These are phyloP conservation scores for Amesomyces nigricolor DNA, from an alignment of 2,329 filamentous ascomycete genomes.

Conservation along the genomic window DNA sequence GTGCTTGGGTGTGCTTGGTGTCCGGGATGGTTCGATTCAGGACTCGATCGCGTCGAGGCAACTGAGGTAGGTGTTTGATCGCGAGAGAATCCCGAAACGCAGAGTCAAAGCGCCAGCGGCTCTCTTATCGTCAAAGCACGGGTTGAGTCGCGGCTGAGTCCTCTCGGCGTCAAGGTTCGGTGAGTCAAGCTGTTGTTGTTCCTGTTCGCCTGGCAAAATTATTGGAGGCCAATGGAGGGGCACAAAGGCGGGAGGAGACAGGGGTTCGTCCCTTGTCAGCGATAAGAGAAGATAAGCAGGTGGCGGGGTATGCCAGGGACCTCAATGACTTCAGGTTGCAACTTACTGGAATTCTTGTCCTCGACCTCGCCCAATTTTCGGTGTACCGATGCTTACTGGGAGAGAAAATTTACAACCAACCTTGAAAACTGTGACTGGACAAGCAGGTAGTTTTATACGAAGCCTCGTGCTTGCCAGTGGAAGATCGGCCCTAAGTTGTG, in stretches of 20 bases:
- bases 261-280: neutral
- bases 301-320: neutral
- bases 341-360: too few species aligned
- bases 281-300: constrained; percentile 17
- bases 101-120: too few species aligned
- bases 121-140: neutral
- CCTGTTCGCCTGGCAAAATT: constrained; percentile 14
- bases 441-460: too few species aligned
- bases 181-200: constrained; percentile 10
- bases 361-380: too few species aligned
- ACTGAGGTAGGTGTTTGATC: too few species aligned
- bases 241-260: constrained; percentile 9
- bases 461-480: too few species aligned
- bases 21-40: neutral
- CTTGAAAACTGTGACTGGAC: too few species aligned
- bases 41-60: neutral
- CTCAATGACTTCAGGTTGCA: neutral
- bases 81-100: too few species aligned
- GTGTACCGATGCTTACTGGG: too few species aligned
- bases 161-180: neutral
- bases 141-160: neutral
- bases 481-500: too few species aligned
- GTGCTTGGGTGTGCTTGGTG: neutral
- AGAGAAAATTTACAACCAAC: too few species aligned
- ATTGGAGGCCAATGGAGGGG: constrained; percentile 13